A percentile compares a stretch with the other conserved stretches of the same genome.
These are phyloP conservation scores for Pisolithus thermaeus DNA, from an alignment of 1,284 basidiomycete genomes.

Conservation along the genomic window DNA sequence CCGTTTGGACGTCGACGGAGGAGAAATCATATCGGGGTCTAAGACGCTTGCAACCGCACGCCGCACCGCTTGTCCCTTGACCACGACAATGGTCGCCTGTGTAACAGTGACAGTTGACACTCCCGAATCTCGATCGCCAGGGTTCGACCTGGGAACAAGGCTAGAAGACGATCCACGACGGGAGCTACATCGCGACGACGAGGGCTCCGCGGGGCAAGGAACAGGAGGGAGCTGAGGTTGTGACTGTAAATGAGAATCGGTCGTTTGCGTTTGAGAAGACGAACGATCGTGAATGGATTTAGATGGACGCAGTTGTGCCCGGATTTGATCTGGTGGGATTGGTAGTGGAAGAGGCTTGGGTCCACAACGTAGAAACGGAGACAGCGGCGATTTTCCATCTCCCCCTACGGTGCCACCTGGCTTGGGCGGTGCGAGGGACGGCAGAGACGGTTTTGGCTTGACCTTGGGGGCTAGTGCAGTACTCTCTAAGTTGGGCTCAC, in stretches of 20 bases:
- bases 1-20: conserved; percentile 7
- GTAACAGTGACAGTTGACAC: conserved; percentile 46
- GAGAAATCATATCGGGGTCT: conserved; percentile 20
- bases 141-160: conserved; percentile 8
- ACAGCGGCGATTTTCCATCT: conserved; percentile 23
- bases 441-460: conserved; percentile 12
- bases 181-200: conserved; percentile 5
- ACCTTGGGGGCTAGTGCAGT: conserved; percentile 19
- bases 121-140: conserved; percentile 42
- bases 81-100: conserved; percentile 39
- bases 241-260: conserved; percentile 9
- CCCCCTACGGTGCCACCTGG: conserved; percentile 19
- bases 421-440: conserved; percentile 13
- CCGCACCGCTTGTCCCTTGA: conserved; percentile 32
- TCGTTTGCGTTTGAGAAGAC: conserved; percentile 15
- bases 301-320: conserved; percentile 24
- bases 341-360: conserved; percentile 25
- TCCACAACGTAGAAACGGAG: conserved; percentile 17
- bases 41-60: conserved; percentile 45
- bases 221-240: conserved; percentile 1
- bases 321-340: conserved; percentile 24
- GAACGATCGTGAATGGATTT: conserved; percentile 18
- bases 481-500: conserved; percentile 10
- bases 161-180: conserved; percentile 13
- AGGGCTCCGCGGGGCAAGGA: not conserved